Evolutionary conservation across 2,329 filamentous ascomycete genomes (phyloP).

Genomic region (Penicillium sp.): DNA sequence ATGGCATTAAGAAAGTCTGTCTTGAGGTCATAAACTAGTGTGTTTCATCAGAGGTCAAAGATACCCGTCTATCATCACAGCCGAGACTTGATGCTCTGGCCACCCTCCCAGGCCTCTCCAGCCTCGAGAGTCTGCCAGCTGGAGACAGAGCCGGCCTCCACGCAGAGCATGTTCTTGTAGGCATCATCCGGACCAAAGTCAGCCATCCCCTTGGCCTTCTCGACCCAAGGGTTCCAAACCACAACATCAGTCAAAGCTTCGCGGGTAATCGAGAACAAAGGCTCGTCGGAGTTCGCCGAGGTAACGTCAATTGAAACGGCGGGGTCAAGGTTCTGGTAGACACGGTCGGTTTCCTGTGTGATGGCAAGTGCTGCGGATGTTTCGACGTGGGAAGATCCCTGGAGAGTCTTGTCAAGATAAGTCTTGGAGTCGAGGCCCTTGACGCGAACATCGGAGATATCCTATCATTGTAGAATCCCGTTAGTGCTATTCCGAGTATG

Average conservation of each 20-base stretch:
- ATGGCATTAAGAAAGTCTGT: not conserved
- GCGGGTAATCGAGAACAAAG: constrained; percentile 72
- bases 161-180: constrained; percentile 90
- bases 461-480: constrained; percentile 53
- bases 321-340: constrained; percentile 72
- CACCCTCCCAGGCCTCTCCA: constrained; percentile 69
- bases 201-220: constrained; percentile 77
- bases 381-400: constrained; percentile 65
- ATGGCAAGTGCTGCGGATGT: constrained; percentile 68
- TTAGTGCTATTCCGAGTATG: not conserved
- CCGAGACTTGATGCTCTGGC: constrained; percentile 56
- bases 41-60: not conserved
- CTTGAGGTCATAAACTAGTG: constrained; percentile 17
- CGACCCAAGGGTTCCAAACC: constrained; percentile 95
- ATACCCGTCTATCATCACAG: constrained; percentile 19
- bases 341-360: constrained; percentile 78
- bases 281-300: constrained; percentile 55
- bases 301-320: constrained; percentile 38
- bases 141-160: constrained; percentile 84
- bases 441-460: constrained; percentile 73
- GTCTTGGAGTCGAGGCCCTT: constrained; percentile 73
- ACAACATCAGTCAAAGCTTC: constrained; percentile 87
- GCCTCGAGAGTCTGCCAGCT: constrained; percentile 83
- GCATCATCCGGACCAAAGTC: constrained; percentile 90
- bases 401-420: constrained; percentile 82